phyloP scores from a whole-genome alignment of 768 basidiomycete genomes.

The Pleurotus cornucopiae region DNA sequence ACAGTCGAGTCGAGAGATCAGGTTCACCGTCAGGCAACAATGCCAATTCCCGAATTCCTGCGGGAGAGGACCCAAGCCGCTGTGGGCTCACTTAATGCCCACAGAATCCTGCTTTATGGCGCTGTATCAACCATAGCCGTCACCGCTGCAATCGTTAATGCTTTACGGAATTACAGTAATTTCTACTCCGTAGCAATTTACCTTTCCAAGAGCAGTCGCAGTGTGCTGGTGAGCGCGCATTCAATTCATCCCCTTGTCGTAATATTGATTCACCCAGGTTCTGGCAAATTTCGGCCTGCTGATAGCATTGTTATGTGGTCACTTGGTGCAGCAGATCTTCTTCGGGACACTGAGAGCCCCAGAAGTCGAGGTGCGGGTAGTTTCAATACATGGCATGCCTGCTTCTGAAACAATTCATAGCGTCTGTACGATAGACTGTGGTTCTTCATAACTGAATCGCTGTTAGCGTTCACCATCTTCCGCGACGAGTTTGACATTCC shows the following conservation, averaged over 20 bases:
- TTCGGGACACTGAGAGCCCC: constrained; percentile 84
- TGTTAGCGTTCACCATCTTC: constrained; percentile 96
- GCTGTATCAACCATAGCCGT: constrained; percentile 66
- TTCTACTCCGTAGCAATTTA: constrained; percentile 93
- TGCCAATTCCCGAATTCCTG: constrained; percentile 49
- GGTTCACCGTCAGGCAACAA: constrained; percentile 17
- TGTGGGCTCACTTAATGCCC: constrained; percentile 47
- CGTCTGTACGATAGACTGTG: constrained; percentile 93
- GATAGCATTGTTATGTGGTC: constrained; percentile 69
- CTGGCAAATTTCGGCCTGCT: constrained; percentile 89
- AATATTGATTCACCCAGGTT: constrained; percentile 44
- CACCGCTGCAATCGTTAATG: constrained; percentile 70
- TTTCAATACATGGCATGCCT: not conserved
- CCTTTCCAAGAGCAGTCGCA: constrained; percentile 91
- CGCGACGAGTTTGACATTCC: constrained; percentile 91
- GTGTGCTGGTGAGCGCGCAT: constrained; percentile 66
- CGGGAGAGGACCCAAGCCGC: constrained; percentile 49
- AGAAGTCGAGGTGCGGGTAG: constrained; percentile 78
- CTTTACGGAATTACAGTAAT: constrained; percentile 79
- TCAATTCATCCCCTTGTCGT: not conserved
- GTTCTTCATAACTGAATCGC: constrained; percentile 96
- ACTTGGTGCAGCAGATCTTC: constrained; percentile 80
- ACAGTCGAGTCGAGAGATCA: not conserved
- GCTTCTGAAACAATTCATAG: constrained; percentile 33
- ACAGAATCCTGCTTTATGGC: constrained; percentile 68